Evolutionary conservation across 768 basidiomycete genomes (phyloP).

Genomic region (Paxillus involutus): DNA sequence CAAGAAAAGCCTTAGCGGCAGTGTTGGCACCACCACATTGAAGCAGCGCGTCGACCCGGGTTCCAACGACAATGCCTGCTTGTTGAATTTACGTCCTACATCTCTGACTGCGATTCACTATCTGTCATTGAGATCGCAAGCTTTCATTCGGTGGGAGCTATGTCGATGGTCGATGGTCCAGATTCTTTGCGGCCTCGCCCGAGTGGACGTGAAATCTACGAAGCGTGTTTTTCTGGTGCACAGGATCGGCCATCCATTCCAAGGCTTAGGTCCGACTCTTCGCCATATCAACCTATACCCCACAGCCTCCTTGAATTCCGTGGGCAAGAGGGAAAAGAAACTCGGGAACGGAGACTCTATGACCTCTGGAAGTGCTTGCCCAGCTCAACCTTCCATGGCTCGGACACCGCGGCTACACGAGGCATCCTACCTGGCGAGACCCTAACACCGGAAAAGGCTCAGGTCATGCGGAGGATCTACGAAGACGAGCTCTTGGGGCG

Average conservation of each 20-base stretch:
- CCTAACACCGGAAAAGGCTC: conserved; percentile 55
- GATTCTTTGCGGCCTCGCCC: conserved; percentile 25
- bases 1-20: neutral
- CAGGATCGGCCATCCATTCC: conserved; percentile 59
- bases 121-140: conserved; percentile 16
- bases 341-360: conserved; percentile 58
- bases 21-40: conserved; percentile 14
- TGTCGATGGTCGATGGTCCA: conserved; percentile 21
- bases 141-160: conserved; percentile 16
- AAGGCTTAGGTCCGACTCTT: conserved; percentile 54
- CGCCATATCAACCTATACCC: conserved; percentile 38
- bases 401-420: conserved; percentile 21
- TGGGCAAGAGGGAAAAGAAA: conserved; percentile 59
- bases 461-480: conserved; percentile 67
- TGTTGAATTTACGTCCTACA: conserved; percentile 19
- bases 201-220: conserved; percentile 51
- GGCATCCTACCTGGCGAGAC: conserved; percentile 14
- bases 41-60: conserved; percentile 1
- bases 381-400: conserved; percentile 24
- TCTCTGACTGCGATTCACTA: conserved; percentile 11
- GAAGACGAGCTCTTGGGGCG: conserved; percentile 69
- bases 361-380: conserved; percentile 65
- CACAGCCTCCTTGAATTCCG: conserved; percentile 64
- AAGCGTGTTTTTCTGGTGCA: conserved; percentile 51
- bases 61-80: conserved; percentile 28